These are phyloP conservation scores for Phytophthora europaea DNA, from an alignment of 352 stramenopile genomes.

Conservation along the genomic window DNA sequence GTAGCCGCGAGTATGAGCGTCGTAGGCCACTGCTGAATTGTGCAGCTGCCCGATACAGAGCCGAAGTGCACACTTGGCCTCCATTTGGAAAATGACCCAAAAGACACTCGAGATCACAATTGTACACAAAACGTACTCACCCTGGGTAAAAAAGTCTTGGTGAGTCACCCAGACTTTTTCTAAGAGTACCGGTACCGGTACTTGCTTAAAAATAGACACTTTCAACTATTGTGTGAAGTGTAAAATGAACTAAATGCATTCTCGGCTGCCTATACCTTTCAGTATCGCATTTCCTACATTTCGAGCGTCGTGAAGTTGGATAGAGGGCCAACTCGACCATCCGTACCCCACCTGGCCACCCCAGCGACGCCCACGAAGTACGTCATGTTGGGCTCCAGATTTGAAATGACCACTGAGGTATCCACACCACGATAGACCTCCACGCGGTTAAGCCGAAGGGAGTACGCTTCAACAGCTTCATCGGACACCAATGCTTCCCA, in stretches of 20 bases:
- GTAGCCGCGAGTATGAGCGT: slow-evolving; percentile 30
- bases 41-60: slow-evolving; percentile 47
- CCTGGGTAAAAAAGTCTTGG: no score
- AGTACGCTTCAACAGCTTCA: slow-evolving; percentile 76
- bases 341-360: slow-evolving; percentile 67
- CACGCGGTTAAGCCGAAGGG: slow-evolving; percentile 77
- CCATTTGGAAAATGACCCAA: slow-evolving; percentile 17
- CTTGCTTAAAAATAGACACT: no score
- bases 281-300: slow-evolving; percentile 8
- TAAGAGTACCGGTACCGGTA: no score
- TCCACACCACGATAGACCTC: slow-evolving; percentile 74
- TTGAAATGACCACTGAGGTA: slow-evolving; percentile 46
- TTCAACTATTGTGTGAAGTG: no score
- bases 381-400: slow-evolving; percentile 69
- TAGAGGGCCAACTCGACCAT: slow-evolving; percentile 61
- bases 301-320: slow-evolving; percentile 77
- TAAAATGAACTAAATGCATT: background rate
- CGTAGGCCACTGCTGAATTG: slow-evolving; percentile 25
- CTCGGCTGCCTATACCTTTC: background rate
- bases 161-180: no score
- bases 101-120: no score
- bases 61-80: slow-evolving; percentile 32
- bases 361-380: slow-evolving; percentile 82
- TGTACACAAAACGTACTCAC: no score
- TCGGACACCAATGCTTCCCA: slow-evolving; percentile 64